Conservation (phyloP, 139 green algal species). For the Ettlia oleoabundans region DNA sequence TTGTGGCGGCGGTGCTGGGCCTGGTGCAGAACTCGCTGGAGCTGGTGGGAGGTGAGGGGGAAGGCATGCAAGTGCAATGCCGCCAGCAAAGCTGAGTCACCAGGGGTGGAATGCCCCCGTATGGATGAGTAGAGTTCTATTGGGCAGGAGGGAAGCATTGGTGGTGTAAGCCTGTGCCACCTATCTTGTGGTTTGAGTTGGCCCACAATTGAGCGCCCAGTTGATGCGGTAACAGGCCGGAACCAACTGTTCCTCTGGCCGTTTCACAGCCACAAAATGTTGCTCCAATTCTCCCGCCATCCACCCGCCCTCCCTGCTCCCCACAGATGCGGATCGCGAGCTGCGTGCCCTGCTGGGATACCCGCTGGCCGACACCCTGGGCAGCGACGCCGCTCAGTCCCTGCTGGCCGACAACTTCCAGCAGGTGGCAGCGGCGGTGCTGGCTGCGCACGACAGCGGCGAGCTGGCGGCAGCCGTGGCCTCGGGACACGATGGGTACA, state of each 20-base stretch:
- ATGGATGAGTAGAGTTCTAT: too few species aligned
- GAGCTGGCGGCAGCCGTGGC: constrained; percentile 77
- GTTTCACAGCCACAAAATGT: too few species aligned
- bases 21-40: constrained; percentile 67
- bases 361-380: constrained; percentile 86
- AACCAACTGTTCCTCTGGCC: too few species aligned
- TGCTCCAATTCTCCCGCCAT: not conserved
- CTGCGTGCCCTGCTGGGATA: constrained; percentile 83
- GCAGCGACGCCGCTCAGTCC: constrained; percentile 54
- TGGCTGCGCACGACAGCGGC: constrained; percentile 81
- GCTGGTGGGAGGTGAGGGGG: constrained; percentile 61
- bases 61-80: too few species aligned
- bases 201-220: too few species aligned
- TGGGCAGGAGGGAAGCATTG: too few species aligned
- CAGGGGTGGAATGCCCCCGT: too few species aligned
- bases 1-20: constrained; percentile 58
- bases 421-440: constrained; percentile 70
- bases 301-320: not conserved
- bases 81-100: too few species aligned
- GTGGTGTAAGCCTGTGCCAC: too few species aligned
- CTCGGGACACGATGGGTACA: constrained; percentile 73
- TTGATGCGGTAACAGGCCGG: too few species aligned
- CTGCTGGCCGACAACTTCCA: constrained; percentile 45
- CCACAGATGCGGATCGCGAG: constrained; percentile 55
- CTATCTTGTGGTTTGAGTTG: too few species aligned